These are phyloP conservation scores for Torulaspora quercuum DNA, from an alignment of 805 yeast species.

Conservation along the genomic window DNA sequence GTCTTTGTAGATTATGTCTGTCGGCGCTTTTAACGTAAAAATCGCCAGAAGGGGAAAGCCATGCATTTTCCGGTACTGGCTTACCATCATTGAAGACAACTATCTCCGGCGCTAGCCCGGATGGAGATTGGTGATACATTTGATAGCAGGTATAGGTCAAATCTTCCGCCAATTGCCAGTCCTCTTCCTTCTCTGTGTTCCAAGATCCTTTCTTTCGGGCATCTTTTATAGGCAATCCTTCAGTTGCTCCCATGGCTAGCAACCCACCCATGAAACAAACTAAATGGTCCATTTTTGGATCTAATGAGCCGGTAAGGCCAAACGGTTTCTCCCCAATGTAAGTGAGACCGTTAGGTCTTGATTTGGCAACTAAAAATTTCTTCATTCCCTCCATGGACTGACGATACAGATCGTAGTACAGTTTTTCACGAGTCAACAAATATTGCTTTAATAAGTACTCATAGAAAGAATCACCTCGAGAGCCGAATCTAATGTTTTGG, in stretches of 20 bases:
- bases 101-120: constrained; percentile 87
- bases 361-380: constrained; percentile 55
- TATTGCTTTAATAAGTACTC: constrained; percentile 86
- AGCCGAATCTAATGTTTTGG: constrained; percentile 69
- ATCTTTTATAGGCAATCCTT: constrained; percentile 52
- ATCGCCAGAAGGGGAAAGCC: constrained; percentile 45
- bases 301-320: constrained; percentile 60
- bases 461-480: constrained; percentile 90
- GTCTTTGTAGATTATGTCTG: constrained; percentile 83
- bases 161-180: constrained; percentile 67
- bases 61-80: constrained; percentile 26
- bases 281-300: constrained; percentile 84
- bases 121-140: constrained; percentile 69
- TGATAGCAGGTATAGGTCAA: constrained; percentile 77
- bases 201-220: constrained; percentile 58
- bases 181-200: constrained; percentile 56
- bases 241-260: constrained; percentile 85
- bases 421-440: constrained; percentile 62
- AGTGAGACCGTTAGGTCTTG: constrained; percentile 59
- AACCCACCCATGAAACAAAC: constrained; percentile 91
- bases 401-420: constrained; percentile 71
- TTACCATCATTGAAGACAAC: constrained; percentile 66
- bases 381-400: constrained; percentile 76
- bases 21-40: constrained; percentile 68
- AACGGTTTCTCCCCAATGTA: constrained; percentile 73